phyloP scores from a whole-genome alignment of 179 eudicot genomes.

The Gypsophila paniculata region DNA sequence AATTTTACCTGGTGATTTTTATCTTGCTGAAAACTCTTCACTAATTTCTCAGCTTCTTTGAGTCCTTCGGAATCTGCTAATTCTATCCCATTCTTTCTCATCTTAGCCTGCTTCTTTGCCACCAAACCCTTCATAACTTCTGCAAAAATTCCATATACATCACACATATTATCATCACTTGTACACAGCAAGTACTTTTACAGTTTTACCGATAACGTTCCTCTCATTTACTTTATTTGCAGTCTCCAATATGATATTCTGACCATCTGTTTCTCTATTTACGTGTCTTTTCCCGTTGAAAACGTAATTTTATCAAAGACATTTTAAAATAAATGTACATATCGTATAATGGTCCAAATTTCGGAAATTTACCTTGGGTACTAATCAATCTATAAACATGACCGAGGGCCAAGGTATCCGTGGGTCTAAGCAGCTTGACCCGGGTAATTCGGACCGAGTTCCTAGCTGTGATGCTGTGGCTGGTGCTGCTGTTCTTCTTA shows the following conservation, averaged over 20 bases:
- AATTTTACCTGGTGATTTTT: conserved; percentile 46
- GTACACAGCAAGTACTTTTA: no score
- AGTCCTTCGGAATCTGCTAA: conserved; percentile 32
- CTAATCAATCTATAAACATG: conserved; percentile 88
- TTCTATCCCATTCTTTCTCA: conserved; percentile 49
- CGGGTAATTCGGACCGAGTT: conserved; percentile 60
- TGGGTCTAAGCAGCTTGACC: conserved; percentile 82
- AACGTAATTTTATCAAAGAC: neutral
- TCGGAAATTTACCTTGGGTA: conserved; percentile 69
- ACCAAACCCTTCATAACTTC: conserved; percentile 86
- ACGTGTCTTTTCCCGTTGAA: no score
- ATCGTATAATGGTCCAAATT: no score
- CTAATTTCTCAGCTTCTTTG: conserved; percentile 37
- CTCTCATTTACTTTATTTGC: no score
- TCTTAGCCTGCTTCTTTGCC: conserved; percentile 74
- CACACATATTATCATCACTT: conserved; percentile 6
- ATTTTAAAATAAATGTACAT: no score
- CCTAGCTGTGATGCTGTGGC: conserved; percentile 12
- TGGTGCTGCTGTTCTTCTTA: conserved; percentile 8
- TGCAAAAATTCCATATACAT: conserved; percentile 23
- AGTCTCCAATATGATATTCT: no score
- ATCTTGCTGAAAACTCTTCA: conserved; percentile 43
- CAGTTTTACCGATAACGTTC: no score
- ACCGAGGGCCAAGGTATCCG: conserved; percentile 70
- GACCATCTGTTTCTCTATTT: no score